Base-by-base conservation (phyloP, 257 asterid species). In the Coffea eugenioides region DNA sequence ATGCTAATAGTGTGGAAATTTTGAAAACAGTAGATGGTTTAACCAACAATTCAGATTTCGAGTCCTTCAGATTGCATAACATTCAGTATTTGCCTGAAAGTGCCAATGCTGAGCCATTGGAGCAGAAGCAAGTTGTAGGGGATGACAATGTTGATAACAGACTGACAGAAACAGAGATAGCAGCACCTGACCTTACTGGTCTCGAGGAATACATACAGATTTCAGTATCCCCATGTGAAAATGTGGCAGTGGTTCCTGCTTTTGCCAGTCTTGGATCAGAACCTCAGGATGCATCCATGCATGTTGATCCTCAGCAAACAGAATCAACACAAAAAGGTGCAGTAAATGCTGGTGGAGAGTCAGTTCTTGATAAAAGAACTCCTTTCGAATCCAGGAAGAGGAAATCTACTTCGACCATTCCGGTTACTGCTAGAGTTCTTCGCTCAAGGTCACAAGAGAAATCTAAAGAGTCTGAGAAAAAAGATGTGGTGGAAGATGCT, bases 401-500 rank as follows among this genome's bases (percentile, higher is more conserved):
- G 77, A 83, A 82, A 80, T 83, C 89, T 76, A 83, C 82, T 73
- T n/a, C 71, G 15, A 81, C 85, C 74, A 73, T 86, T 76, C 91
- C 90, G 0, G 88, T 79, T 31, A 85, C 89, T 80, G 80, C 89
- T 25, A 85, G 97, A 90, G 81, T 78, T 62, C 82, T 91, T 79
- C 97, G 97, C 77, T 85, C 95, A 52, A 88, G 89, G 85, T 83
- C 89, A 20, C 90, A 84, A 74, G 97, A 93, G 87, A 89, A 87
- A 71, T 82, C 90, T 74, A 86, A 87, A 88, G 84, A 82, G 62
- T 78, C 90, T 31, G 93, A 89, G 79, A 79, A 88, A 59, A 79
- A 68, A 43, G 87, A 88, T 74, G 87, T 76, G 31, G 86, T 82
- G 72, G 95, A 83, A 84, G 89, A 69, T 51, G 78, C 74, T 81